Conservation (phyloP, 768 basidiomycete species). For the Grammothele lineata region DNA sequence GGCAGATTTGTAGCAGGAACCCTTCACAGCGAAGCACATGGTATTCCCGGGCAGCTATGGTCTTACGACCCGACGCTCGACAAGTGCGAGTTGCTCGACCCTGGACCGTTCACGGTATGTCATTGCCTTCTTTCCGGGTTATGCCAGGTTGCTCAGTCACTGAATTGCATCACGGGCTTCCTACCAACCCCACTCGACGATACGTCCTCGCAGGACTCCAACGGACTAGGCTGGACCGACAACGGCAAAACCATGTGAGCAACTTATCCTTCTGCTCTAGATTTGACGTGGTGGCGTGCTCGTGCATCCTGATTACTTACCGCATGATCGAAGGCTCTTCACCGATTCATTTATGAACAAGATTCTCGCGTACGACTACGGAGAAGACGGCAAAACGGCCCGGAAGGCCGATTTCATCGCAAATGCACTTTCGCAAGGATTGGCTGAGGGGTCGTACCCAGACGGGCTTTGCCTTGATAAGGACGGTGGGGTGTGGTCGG, state of each 20-base stretch:
- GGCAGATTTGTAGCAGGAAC: slow-evolving; percentile 71
- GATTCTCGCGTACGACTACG: slow-evolving; percentile 66
- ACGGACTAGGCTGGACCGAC: slow-evolving; percentile 62
- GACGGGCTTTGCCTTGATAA: slow-evolving; percentile 66
- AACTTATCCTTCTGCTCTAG: slow-evolving; percentile 6
- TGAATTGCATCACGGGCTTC: too few species aligned
- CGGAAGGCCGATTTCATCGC: slow-evolving; percentile 53
- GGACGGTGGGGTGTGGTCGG: slow-evolving; percentile 65
- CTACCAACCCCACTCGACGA: too few species aligned
- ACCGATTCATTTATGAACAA: slow-evolving; percentile 63
- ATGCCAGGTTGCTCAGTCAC: neutral
- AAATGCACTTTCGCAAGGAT: slow-evolving; percentile 51
- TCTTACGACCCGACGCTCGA: slow-evolving; percentile 49
- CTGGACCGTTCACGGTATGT: slow-evolving; percentile 62
- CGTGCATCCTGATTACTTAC: slow-evolving; percentile 6
- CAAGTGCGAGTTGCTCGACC: slow-evolving; percentile 49
- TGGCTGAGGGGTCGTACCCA: slow-evolving; percentile 46
- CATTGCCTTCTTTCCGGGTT: slow-evolving; percentile 26
- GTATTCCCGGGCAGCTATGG: slow-evolving; percentile 54
- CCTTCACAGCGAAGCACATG: slow-evolving; percentile 43
- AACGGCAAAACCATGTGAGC: slow-evolving; percentile 56
- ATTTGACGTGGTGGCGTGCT: neutral
- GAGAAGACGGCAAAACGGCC: slow-evolving; percentile 42
- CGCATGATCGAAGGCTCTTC: slow-evolving; percentile 50
- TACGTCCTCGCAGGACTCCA: too few species aligned